Evolutionary conservation across 2,329 filamentous ascomycete species (phyloP).

Genomic region (Sarocladium kiliense): DNA sequence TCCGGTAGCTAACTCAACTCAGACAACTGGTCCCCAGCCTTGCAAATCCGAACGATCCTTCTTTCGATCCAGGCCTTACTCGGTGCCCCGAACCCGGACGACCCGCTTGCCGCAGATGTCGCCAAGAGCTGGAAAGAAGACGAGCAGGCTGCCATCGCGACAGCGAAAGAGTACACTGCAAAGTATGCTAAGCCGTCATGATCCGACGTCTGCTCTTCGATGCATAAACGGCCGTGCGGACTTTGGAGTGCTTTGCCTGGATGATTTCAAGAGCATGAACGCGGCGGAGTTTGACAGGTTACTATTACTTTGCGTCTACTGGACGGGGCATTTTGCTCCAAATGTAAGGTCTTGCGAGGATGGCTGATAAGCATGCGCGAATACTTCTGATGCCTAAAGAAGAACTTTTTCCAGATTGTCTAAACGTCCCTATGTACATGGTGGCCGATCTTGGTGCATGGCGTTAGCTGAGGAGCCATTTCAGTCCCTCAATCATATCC

Average conservation of each 20-base stretch:
- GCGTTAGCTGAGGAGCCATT: slow-evolving; percentile 29
- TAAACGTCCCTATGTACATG: not conserved
- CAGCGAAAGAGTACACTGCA: slow-evolving; percentile 86
- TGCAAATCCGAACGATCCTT: slow-evolving; percentile 98
- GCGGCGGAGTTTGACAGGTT: slow-evolving; percentile 17
- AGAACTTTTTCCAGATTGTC: not conserved
- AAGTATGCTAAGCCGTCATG: slow-evolving; percentile 62
- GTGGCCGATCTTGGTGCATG: no score
- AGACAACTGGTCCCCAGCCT: slow-evolving; percentile 98
- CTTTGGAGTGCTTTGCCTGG: slow-evolving; percentile 8
- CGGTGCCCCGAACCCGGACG: slow-evolving; percentile 94
- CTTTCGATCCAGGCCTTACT: slow-evolving; percentile 96
- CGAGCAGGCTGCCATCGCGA: slow-evolving; percentile 85
- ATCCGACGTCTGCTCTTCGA: not conserved
- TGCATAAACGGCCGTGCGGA: not conserved
- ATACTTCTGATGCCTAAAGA: not conserved
- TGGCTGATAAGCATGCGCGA: not conserved
- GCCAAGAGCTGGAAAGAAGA: slow-evolving; percentile 98
- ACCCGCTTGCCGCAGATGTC: slow-evolving; percentile 96
- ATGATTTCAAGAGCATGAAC: slow-evolving; percentile 11
- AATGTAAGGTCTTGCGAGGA: not conserved
- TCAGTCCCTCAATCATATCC: slow-evolving; percentile 35
- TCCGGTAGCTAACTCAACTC: slow-evolving; percentile 13
- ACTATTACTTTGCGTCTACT: slow-evolving; percentile 5
- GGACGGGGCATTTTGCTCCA: not conserved